These are phyloP conservation scores for Penicillium psychrofluorescens DNA, from an alignment of 495 filamentous ascomycete genomes.

Conservation along the genomic window DNA sequence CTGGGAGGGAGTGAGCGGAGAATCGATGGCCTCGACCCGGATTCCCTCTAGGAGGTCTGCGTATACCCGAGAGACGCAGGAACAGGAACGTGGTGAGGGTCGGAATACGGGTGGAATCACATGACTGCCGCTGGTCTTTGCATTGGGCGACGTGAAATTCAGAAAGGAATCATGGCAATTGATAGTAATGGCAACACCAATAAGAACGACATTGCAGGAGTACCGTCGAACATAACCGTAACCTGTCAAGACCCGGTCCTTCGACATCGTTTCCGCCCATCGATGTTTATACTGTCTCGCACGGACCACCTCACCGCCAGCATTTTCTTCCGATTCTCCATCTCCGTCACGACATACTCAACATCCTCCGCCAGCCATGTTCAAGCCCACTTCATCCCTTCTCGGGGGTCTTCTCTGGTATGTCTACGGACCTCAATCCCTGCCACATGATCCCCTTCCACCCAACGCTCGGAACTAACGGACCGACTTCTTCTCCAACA, in stretches of 20 bases:
- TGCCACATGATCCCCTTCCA: neutral
- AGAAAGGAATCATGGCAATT: too few relatives aligned
- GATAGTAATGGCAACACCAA: too few relatives aligned
- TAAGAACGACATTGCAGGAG: too few relatives aligned
- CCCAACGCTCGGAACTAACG: constrained; percentile 2
- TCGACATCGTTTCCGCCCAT: neutral
- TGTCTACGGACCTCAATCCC: constrained; percentile 2
- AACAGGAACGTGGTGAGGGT: neutral
- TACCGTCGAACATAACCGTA: too few relatives aligned
- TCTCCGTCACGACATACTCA: neutral
- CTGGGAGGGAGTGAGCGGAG: too few relatives aligned
- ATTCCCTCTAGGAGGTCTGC: too few relatives aligned
- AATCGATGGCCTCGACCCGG: too few relatives aligned
- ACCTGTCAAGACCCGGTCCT: neutral
- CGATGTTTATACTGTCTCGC: neutral
- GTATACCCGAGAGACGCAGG: neutral
- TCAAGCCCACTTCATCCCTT: constrained; percentile 69
- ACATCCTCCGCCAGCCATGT: constrained; percentile 32
- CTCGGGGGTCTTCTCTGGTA: constrained; percentile 83
- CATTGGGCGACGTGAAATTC: too few relatives aligned
- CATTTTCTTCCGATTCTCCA: neutral
- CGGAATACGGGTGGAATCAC: constrained; percentile 8
- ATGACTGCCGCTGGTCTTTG: constrained; percentile 14
- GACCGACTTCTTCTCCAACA: constrained; percentile 24
- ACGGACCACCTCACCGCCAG: neutral